Percentiles rank a stretch among this genome's conserved stretches.
These are phyloP conservation scores for Ophiocordyceps polyrhachis-furcata DNA, from an alignment of 2,329 filamentous ascomycete species.

Conservation along the genomic window DNA sequence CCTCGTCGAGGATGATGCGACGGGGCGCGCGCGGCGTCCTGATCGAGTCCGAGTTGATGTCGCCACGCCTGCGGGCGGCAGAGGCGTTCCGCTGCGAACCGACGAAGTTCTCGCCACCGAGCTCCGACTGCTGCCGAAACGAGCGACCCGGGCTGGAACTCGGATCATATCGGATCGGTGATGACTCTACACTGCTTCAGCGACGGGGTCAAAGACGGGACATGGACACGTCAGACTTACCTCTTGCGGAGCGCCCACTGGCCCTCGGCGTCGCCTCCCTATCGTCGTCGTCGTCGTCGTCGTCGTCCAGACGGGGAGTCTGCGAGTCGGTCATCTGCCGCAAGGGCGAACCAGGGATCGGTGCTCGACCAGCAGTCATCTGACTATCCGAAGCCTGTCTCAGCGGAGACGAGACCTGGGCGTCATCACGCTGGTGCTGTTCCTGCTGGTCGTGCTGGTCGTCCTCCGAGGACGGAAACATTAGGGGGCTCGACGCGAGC, in stretches of 20 bases:
- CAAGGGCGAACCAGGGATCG: constrained; percentile 38
- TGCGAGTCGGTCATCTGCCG: constrained; percentile 40
- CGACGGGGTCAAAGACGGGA: neutral
- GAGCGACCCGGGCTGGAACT: constrained; percentile 70
- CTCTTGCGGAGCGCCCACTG: constrained; percentile 39
- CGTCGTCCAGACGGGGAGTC: constrained; percentile 25
- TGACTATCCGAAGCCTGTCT: constrained; percentile 38
- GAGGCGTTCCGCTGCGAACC: constrained; percentile 40
- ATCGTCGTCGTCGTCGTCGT: constrained; percentile 27
- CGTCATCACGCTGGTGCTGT: constrained; percentile 11
- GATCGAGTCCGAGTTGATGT: constrained; percentile 68
- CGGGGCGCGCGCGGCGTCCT: constrained; percentile 31
- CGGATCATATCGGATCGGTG: constrained; percentile 75
- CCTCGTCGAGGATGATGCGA: constrained; percentile 39
- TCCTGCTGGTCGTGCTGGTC: constrained; percentile 2
- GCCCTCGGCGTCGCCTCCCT: constrained; percentile 54
- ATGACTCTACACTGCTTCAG: constrained; percentile 48
- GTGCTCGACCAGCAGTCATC: constrained; percentile 21
- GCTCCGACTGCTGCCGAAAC: constrained; percentile 45
- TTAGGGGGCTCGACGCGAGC: constrained; percentile 62
- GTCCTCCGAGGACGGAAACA: constrained; percentile 38
- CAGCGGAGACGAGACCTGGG: constrained; percentile 32
- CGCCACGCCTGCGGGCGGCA: constrained; percentile 43
- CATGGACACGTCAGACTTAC: constrained; percentile 21
- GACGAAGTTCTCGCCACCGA: constrained; percentile 73